Base-by-base conservation (phyloP, 345 rosid genomes). In the Cardamine resedifolia region DNA sequence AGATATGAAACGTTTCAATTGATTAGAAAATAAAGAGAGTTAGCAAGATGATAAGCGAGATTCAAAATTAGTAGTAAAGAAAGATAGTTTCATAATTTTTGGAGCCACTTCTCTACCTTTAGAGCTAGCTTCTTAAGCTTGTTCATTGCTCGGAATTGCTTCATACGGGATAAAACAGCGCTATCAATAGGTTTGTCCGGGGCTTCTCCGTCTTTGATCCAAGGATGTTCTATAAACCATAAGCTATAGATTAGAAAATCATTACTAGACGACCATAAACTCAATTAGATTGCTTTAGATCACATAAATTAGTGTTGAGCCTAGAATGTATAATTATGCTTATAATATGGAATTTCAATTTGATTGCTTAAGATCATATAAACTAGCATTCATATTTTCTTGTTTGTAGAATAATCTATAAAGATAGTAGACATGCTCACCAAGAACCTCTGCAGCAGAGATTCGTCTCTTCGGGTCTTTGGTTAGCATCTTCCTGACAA, bases 81-180 rank as follows among this genome's bases (percentile, higher is more conserved):
- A 26, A 12, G 12, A 18, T 9, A 14, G 4, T 2, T 45, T 57
- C 55, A 50, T 20, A 43, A 39, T 6, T 18, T 0, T 21, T 5
- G 38, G 18, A 50, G 23, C 28, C 36, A 12, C 16, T 70, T 58
- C 0, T 24, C 10, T 77, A 94, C 97, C 97, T 94, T 91, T 74
- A 94, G 73, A 16, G 97, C 98, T 55, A 94, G 89, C 83, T 88
- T 85, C 80, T 91, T 91, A 74, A 93, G 87, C 74, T 93, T 85
- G 85, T 88, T 93, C 98, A 93, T 90, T 38, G 94, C 97, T 71
- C 95, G 85, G 84, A 94, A 91, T 81, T 94, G 97, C 83, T 91
- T 94, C 98, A 94, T 81, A 80, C 97, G 88, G 14, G 96, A 84
- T 20, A 94, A 91, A 56, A 91, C 97, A 34, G 97, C 98, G 53